Base-by-base conservation (phyloP, 495 filamentous ascomycete genomes). In the Polyplosphaeria fusca region DNA sequence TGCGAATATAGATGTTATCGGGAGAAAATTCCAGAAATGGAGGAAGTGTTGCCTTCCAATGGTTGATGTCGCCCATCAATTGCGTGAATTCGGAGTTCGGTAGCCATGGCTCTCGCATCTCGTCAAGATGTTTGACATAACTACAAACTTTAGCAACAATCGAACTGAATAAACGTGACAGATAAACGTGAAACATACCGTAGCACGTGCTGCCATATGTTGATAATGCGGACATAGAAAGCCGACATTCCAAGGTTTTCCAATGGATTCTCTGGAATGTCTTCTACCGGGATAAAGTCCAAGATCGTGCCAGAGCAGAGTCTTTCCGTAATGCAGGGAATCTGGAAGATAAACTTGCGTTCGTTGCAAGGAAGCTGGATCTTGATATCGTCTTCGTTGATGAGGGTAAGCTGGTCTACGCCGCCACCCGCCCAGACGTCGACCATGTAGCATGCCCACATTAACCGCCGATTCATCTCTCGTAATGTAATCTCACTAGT, bases 1-100 rank as follows among this genome's bases (percentile, higher is more conserved):
- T 27, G 23, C 45, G 45, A n/a, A 47, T 47, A 26, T 47, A 47
- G 7, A 47, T 47, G 45, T 47, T 47, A 26, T 47, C 45, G 7
- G 45, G 24, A 4, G 45, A 27, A 20, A 47, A 47, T 22, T 3
- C 23, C n/a, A 47, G 23, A 9, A 9, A 47, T 5, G 45, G 18
- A 25, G 45, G 45, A 27, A 25, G 45, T 7, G 14, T 20, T 7
- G 22, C 22, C 14, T 47, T 47, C 45, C 45, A 47, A 2, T 13
- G 23, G 20, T 23, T 14, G 3, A 47, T 12, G 7, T 47, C 23
- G 5, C 5, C 9, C 2, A 27, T 23, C 14, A 47, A n/a, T 7
- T 22, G 16, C 7, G 23, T 26, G 26, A 47, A 47, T 30, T 47
- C 45, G 4, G 45, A 23, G 2, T 18, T 26, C 13, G 22, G 23